Percentiles rank a stretch among this genome's conserved stretches.
Evolutionary conservation across 148 eudicot species (phyloP).

Genomic region (Chenopodium formosanum): DNA sequence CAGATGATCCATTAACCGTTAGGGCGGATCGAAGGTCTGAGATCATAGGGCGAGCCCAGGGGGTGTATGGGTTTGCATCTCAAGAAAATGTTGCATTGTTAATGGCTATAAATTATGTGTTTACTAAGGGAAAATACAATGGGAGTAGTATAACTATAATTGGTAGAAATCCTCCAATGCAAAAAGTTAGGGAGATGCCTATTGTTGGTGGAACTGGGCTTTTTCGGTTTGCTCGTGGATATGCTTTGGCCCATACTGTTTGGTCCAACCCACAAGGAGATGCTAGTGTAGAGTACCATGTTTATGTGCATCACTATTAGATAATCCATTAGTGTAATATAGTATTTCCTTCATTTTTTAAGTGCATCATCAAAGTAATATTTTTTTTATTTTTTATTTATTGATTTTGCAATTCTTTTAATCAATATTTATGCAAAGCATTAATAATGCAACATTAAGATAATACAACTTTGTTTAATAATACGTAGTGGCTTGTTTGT

Average conservation of each 20-base stretch:
- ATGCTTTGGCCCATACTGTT: slow-evolving; percentile 46
- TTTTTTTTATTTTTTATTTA: too few relatives aligned
- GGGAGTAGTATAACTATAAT: slow-evolving; percentile 42
- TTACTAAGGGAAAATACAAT: slow-evolving; percentile 42
- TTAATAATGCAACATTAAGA: too few relatives aligned
- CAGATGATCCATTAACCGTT: slow-evolving; percentile 42
- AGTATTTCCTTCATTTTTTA: too few relatives aligned
- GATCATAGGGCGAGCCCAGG: slow-evolving; percentile 49
- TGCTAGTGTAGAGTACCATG: slow-evolving; percentile 47
- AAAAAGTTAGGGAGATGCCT: slow-evolving; percentile 44
- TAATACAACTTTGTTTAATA: too few relatives aligned
- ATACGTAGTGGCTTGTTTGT: too few relatives aligned
- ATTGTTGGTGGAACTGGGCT: slow-evolving; percentile 58
- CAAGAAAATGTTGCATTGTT: slow-evolving; percentile 24
- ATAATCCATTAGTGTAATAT: too few relatives aligned
- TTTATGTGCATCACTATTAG: slow-evolving; percentile 30
- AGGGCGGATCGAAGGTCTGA: slow-evolving; percentile 34
- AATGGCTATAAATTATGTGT: slow-evolving; percentile 45
- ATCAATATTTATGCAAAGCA: too few relatives aligned
- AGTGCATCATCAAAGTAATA: too few relatives aligned
- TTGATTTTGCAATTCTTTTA: too few relatives aligned
- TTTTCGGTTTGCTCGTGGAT: slow-evolving; percentile 47
- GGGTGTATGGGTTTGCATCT: slow-evolving; percentile 41
- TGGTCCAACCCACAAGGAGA: slow-evolving; percentile 21
- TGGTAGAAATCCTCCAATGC: slow-evolving; percentile 35